phyloP scores from a whole-genome alignment of 75 land plant genomes.

The Pseudotsuga menziesii region DNA sequence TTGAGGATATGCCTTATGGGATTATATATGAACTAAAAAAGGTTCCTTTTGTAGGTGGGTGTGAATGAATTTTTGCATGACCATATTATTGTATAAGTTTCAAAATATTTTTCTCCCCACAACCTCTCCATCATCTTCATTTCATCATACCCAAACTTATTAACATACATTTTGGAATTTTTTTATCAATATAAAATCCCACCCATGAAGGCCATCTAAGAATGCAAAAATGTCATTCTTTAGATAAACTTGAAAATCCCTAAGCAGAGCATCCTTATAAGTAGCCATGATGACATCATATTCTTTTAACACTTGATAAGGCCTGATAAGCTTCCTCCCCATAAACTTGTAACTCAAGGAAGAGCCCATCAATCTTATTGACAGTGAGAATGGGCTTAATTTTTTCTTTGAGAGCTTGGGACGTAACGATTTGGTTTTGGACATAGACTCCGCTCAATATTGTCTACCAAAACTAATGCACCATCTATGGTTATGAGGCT shows the following conservation, averaged over 20 bases:
- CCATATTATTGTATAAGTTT: constrained; percentile 87
- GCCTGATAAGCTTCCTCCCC: constrained; percentile 87
- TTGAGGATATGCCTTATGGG: constrained; percentile 83
- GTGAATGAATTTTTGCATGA: constrained; percentile 73
- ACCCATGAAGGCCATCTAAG: constrained; percentile 94
- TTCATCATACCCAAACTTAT: constrained; percentile 87
- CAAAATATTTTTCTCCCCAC: constrained; percentile 95
- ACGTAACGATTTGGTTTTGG: constrained; percentile 84
- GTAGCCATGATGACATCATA: constrained; percentile 93
- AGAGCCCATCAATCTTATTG: constrained; percentile 96
- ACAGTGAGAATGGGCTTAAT: constrained; percentile 85
- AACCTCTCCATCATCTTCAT: constrained; percentile 93
- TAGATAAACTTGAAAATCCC: constrained; percentile 92
- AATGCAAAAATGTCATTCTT: constrained; percentile 97
- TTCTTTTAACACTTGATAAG: constrained; percentile 56
- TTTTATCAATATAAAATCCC: constrained; percentile 91
- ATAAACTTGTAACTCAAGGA: constrained; percentile 78
- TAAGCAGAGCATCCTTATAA: constrained; percentile 82
- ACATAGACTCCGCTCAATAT: constrained; percentile 89
- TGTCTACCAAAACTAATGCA: constrained; percentile 89
- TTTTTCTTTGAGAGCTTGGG: constrained; percentile 90
- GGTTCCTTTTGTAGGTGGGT: constrained; percentile 71
- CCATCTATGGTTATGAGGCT: constrained; percentile 92
- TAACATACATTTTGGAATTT: constrained; percentile 96
- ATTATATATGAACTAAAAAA: constrained; percentile 88